Base-by-base conservation (phyloP, 2,329 filamentous ascomycete genomes). In the Microthyrium microscopicum region DNA sequence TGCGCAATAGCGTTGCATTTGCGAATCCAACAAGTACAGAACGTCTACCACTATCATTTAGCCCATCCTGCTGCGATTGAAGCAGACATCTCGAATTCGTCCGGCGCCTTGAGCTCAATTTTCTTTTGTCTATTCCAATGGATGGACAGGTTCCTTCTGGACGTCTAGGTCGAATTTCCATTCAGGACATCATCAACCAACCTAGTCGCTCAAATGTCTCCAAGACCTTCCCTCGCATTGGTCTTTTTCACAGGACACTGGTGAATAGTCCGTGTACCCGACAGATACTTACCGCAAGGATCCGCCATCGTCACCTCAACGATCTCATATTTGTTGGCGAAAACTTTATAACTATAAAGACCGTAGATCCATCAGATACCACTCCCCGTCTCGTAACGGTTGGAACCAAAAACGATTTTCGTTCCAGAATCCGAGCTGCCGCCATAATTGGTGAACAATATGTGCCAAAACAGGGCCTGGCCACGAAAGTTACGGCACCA, bases 321-420 rank as follows among this genome's bases (percentile, higher is more conserved):
- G 85, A 95, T 57, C 71, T 94, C 41, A 76, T 85, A 24, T 83
- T 93, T 45, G 67, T 98, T 37, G 81, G 84, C 34, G 78, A 92
- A 42, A 69, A 78, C 41, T 81, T 73, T 44, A 68, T 98, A 28
- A 77, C 87, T 43, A 72, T 95, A 41, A 78, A 75, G 44, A 78
- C 92, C 50, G 67, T 89, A 3, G 62, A 64, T 4, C 61, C 62
- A 28, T 70, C 79, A 47, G 74, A 75, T 2, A 74, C 78, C 45
- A 64, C 93, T 17, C 70, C 75, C 41, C 73, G 83, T 46, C 62
- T 93, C n/a, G n/a, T n/a, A n/a, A n/a, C n/a, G n/a, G n/a, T n/a
- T n/a, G 63, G 69, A n/a, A 69, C 70, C 39, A 91, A 85, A 53
- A 64, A 66, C 26, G 74, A 93, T 49, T 87, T 95, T 50, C 73